Percentiles rank a stretch among this genome's conserved stretches.
These are phyloP conservation scores for Triadica sebifera DNA, from an alignment of 345 rosid species.

Conservation along the genomic window DNA sequence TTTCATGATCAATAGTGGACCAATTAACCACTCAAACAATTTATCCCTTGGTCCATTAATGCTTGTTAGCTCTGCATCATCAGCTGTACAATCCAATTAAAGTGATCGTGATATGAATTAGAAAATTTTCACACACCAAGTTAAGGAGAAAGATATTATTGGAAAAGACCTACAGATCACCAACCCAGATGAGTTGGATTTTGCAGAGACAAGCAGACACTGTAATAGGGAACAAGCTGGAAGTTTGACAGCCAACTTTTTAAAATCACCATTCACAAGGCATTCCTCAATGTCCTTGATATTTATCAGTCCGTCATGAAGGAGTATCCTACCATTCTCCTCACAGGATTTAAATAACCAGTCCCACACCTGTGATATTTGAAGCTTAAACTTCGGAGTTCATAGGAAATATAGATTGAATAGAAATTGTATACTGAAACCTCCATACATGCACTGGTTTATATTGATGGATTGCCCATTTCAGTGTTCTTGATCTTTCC, in stretches of 20 bases:
- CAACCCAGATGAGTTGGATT: constrained; percentile 47
- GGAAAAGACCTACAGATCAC: too few species aligned
- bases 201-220: constrained; percentile 66
- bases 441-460: constrained; percentile 62
- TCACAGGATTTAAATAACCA: constrained; percentile 87
- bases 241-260: constrained; percentile 52
- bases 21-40: constrained; percentile 72
- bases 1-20: constrained; percentile 66
- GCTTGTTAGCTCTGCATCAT: constrained; percentile 59
- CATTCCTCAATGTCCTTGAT: constrained; percentile 67
- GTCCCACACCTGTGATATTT: constrained; percentile 66
- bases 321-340: constrained; percentile 64
- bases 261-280: constrained; percentile 54
- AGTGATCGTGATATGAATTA: constrained; percentile 6
- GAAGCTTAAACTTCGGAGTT: constrained; percentile 9
- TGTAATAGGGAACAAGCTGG: constrained; percentile 76
- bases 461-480: constrained; percentile 51
- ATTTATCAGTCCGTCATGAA: constrained; percentile 55
- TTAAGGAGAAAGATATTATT: background rate
- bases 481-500: constrained; percentile 55
- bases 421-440: background rate
- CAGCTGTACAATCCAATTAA: constrained; percentile 36
- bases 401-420: background rate
- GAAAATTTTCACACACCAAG: background rate
- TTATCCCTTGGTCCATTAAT: constrained; percentile 58